phyloP scores from a whole-genome alignment of 1,284 basidiomycete species.

The Apiotrichum brassicae region DNA sequence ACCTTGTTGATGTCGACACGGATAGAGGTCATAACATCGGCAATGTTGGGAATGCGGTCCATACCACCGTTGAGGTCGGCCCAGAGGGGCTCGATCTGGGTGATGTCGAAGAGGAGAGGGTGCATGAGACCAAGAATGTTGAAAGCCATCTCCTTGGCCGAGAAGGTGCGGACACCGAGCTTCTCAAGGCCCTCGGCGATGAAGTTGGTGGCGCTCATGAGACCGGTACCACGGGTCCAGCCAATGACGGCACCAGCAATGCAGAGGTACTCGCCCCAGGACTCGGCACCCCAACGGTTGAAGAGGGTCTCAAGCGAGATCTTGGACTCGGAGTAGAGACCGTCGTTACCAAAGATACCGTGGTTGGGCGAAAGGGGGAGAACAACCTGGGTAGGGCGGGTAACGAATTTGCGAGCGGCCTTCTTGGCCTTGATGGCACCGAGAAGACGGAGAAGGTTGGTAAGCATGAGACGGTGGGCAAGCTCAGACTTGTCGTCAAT shows the following conservation, averaged over 20 bases:
- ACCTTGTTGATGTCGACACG: constrained; percentile 68
- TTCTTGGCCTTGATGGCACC: constrained; percentile 98
- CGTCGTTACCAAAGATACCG: constrained; percentile 95
- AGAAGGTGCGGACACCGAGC: constrained; percentile 93
- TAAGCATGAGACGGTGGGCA: constrained; percentile 93
- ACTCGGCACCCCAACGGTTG: constrained; percentile 96
- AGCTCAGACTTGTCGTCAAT: constrained; percentile 96
- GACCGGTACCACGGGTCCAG: constrained; percentile 96
- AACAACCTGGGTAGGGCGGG: constrained; percentile 95
- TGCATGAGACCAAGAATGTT: constrained; percentile 99
- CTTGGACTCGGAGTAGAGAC: constrained; percentile 97
- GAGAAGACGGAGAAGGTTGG: constrained; percentile 86
- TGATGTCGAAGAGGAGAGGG: constrained; percentile 97
- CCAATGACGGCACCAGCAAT: constrained; percentile 97
- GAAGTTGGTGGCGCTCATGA: constrained; percentile 94
- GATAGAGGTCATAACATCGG: constrained; percentile 82
- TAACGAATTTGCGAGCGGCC: constrained; percentile 90
- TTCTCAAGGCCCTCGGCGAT: constrained; percentile 91
- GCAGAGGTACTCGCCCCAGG: constrained; percentile 98
- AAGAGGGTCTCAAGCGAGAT: constrained; percentile 96
- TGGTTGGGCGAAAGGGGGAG: constrained; percentile 96
- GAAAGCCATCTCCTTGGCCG: constrained; percentile 99
- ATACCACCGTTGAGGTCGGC: constrained; percentile 95
- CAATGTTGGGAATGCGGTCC: constrained; percentile 92
- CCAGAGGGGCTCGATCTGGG: constrained; percentile 99